phyloP scores from a whole-genome alignment of 371 early-diverging fungal species.

The Rhizopus sp. region DNA sequence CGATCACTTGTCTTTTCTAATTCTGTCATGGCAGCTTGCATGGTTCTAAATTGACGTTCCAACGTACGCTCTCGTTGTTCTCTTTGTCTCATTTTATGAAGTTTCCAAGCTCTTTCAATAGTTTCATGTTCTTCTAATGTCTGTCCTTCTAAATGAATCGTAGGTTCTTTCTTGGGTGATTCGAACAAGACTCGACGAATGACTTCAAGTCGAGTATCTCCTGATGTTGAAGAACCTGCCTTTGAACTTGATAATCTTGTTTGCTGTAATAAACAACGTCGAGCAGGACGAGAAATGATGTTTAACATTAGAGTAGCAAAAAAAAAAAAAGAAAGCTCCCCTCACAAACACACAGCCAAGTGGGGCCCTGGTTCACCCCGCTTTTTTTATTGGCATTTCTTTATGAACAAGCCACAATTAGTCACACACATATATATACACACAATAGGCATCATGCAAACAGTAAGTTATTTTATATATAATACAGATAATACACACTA shows the following conservation, averaged over 20 bases:
- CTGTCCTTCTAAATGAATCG: constrained; percentile 42
- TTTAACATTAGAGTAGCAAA: constrained; percentile 10
- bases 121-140: constrained; percentile 69
- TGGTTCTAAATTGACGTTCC: constrained; percentile 70
- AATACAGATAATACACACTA: not conserved
- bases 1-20: constrained; percentile 65
- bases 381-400: not conserved
- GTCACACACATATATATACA: too few relatives aligned
- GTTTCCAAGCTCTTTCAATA: constrained; percentile 76
- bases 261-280: constrained; percentile 16
- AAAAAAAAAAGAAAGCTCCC: constrained; percentile 2
- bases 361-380: constrained; percentile 10
- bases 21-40: constrained; percentile 72
- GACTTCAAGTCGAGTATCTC: constrained; percentile 69
- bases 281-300: constrained; percentile 11
- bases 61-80: constrained; percentile 59
- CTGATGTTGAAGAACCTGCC: constrained; percentile 11
- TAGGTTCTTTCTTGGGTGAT: constrained; percentile 50
- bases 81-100: constrained; percentile 62
- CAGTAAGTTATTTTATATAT: not conserved
- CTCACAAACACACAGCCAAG: not conserved
- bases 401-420: too few relatives aligned
- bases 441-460: not conserved
- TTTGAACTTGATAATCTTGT: constrained; percentile 8
- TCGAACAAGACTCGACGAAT: constrained; percentile 77